phyloP scores from a whole-genome alignment of 371 early-diverging fungal genomes.

The Mucor indicus region DNA sequence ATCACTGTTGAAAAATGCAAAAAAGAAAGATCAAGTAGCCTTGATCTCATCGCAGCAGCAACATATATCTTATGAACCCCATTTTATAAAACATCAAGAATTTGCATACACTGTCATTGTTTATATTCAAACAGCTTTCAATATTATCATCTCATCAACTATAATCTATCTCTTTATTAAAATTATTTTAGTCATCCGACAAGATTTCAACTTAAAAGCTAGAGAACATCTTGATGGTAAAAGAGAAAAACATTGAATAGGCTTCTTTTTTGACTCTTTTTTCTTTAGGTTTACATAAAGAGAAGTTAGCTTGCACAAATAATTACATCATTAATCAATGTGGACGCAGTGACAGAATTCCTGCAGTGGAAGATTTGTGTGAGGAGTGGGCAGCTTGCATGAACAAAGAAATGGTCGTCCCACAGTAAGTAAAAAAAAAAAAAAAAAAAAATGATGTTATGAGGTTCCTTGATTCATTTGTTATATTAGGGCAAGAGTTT shows the following conservation, averaged over 20 bases:
- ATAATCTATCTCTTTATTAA: constrained; percentile 56
- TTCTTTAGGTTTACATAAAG: constrained; percentile 49
- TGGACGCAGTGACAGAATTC: constrained; percentile 66
- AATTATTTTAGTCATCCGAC: constrained; percentile 58
- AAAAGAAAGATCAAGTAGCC: background rate
- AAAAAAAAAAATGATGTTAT: background rate
- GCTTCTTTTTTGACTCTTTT: background rate
- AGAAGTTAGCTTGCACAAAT: constrained; percentile 65
- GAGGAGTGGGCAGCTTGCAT: constrained; percentile 80
- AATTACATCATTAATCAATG: constrained; percentile 78
- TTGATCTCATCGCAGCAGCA: background rate
- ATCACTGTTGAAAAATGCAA: background rate
- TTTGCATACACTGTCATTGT: constrained; percentile 26
- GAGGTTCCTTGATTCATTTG: background rate
- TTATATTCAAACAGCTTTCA: constrained; percentile 64
- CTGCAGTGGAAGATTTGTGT: constrained; percentile 76
- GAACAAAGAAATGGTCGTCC: constrained; percentile 65
- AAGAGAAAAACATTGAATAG: background rate
- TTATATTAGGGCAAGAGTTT: constrained; percentile 52
- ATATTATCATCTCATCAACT: constrained; percentile 48
- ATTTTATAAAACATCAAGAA: constrained; percentile 19
- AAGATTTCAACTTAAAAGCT: constrained; percentile 68
- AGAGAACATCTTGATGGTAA: constrained; percentile 61
- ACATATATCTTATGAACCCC: constrained; percentile 1
- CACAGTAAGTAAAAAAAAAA: constrained; percentile 36